Evolutionary conservation across 2,329 filamentous ascomycete genomes (phyloP), one percentile per base, ranked within the genome.

Genomic region (Coleophoma cylindrospora): DNA sequence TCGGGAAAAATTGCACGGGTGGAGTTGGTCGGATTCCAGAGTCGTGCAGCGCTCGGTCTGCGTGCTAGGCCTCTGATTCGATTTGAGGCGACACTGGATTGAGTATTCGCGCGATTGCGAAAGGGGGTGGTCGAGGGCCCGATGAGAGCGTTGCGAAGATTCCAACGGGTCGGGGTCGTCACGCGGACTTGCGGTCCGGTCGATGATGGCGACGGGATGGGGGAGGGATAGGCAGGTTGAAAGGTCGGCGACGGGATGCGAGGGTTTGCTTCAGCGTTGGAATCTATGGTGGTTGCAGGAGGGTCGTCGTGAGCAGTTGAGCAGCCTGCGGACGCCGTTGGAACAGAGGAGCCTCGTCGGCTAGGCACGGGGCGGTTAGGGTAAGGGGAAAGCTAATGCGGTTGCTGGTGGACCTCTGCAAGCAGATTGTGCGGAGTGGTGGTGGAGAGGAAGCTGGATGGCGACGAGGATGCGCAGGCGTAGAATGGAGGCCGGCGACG

Each of bases 11-110:
- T 48, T 55, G 57, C 75, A 38, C 79, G 80, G 44, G 80, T 77
- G 66, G 79, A 74, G 62, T 84, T 83, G 60, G 80, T 72, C 36
- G 80, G 80, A 63, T 83, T 83, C 68, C 79, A 81, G 54, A 83
- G 73, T 50, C 78, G 72, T 48, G 57, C 53, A 53, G 65, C 52
- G 62, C 55, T 58, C 13, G 57, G 57, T 49, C 61, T 57, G 52
- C 57, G 58, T 43, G 61, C 52, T 54, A 57, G 52, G 43, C 55
- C 54, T 8, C 50, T 38, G 17, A 51, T 51, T 40, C 50, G 54
- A 45, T 52, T 61, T 21, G 43, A 40, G 14, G 33, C 33, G 19
- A 47, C 33, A 37, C 33, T 47, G 34, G 45, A 22, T n/a, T 47
- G 45, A 17, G 45, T 36, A 17, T 38, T 44, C 61, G 43, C 51